Evolutionary conservation across 2,329 filamentous ascomycete genomes (phyloP).

Genomic region (Gaeumannomyces sp.): DNA sequence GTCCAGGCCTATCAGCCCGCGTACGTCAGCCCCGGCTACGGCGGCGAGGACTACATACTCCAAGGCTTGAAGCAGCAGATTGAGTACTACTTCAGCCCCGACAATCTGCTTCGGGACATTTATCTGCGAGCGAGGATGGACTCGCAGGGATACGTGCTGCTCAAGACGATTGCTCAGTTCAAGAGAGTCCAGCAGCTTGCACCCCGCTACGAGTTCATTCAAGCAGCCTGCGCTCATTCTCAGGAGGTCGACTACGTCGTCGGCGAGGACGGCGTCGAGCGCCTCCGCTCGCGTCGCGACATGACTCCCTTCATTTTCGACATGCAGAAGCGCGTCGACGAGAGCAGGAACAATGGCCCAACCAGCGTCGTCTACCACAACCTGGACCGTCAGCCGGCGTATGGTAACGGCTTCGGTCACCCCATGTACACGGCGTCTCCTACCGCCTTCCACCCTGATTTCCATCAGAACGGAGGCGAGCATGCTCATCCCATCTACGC

Average conservation of each 20-base stretch:
- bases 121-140: slow-evolving; percentile 91
- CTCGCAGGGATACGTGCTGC: slow-evolving; percentile 80
- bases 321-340: slow-evolving; percentile 62
- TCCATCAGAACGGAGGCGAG: slow-evolving; percentile 24
- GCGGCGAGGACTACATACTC: slow-evolving; percentile 19
- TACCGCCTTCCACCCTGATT: slow-evolving; percentile 10
- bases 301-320: slow-evolving; percentile 78
- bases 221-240: slow-evolving; percentile 67
- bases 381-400: slow-evolving; percentile 18
- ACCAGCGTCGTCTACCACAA: slow-evolving; percentile 28
- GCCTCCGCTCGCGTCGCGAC: slow-evolving; percentile 65
- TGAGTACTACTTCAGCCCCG: slow-evolving; percentile 95
- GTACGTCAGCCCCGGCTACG: slow-evolving; percentile 12
- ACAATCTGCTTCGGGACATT: slow-evolving; percentile 90
- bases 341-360: slow-evolving; percentile 67
- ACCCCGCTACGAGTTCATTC: slow-evolving; percentile 66
- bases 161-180: slow-evolving; percentile 78
- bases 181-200: slow-evolving; percentile 73
- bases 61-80: slow-evolving; percentile 46
- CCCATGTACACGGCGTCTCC: slow-evolving; percentile 8
- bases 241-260: slow-evolving; percentile 66
- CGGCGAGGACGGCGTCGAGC: slow-evolving; percentile 71
- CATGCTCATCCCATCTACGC: slow-evolving; percentile 8
- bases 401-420: slow-evolving; percentile 23
- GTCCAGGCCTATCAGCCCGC: slow-evolving; percentile 34